Base-by-base conservation (phyloP, 176 grass and related monocot species). In the Cenchrus purpureus region DNA sequence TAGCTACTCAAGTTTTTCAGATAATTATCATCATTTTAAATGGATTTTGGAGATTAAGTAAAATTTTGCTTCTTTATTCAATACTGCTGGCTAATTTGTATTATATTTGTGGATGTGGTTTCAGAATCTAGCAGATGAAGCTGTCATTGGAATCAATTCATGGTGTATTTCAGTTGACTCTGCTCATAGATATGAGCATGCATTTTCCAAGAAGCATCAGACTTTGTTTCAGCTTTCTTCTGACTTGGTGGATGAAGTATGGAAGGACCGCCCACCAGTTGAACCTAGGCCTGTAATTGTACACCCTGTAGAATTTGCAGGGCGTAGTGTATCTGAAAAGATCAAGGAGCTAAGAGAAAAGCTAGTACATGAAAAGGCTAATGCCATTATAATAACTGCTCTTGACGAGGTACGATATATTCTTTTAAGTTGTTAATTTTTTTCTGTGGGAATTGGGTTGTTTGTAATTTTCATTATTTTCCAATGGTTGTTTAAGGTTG, bases 151-250 rank as follows among this genome's bases (percentile, higher is more conserved):
- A 87, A 94, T 91, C 22, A 85, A 99, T 81, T 90, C 97, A 34
- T 99, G 93, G 97, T 99, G 97, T 53, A 85, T 96, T 13, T 99
- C 93, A 53, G 93, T 92, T 78, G 86, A 94, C 69, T 79, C 88
- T 44, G 77, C 91, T 76, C 89, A 92, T 74, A 91, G 89, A 94
- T 99, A 91, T 63, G 93, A 94, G 65, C 71, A 92, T 22, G 62
- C 90, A 78, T 96, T 96, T 87, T 87, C 71, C 73, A 93, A 90
- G 66, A 94, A 91, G 83, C 77, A 79, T 19, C 93, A 96, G 70
- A 91, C 32, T 4, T 79, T 99, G 71, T 92, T 99, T 87, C 91
- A 94, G 55, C 88, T 99, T 74, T 92, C 91, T 49, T 77, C 90
- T 83, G 94, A 99, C 37, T 82, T 99, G 61, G 84, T 99, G 0